Percentiles rank a stretch among this genome's conserved stretches.
These are phyloP conservation scores for Fusarium sp. DNA, from an alignment of 2,329 filamentous ascomycete species.

Conservation along the genomic window DNA sequence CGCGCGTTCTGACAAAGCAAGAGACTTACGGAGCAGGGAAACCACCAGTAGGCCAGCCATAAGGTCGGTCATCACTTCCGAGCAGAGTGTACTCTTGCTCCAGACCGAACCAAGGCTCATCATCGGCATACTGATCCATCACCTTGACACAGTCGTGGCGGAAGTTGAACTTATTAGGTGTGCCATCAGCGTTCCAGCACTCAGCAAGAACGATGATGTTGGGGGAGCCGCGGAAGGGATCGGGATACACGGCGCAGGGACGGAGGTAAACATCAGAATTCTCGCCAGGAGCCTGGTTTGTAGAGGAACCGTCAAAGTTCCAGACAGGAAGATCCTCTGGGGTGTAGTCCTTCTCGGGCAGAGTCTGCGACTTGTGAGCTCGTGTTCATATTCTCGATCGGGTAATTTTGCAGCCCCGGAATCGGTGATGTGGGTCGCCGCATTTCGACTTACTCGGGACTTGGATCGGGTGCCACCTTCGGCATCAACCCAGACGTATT, in stretches of 20 bases:
- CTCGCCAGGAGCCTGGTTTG: slow-evolving; percentile 89
- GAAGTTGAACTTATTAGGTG: slow-evolving; percentile 98
- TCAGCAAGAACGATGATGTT: slow-evolving; percentile 96
- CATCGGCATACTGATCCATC: slow-evolving; percentile 85
- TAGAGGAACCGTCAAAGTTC: slow-evolving; percentile 81
- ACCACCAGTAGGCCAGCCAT: slow-evolving; percentile 75
- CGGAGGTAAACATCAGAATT: slow-evolving; percentile 98
- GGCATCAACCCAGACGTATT: slow-evolving; percentile 97
- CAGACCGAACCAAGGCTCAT: slow-evolving; percentile 96
- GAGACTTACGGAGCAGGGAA: slow-evolving; percentile 76
- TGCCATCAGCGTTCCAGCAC: slow-evolving; percentile 93
- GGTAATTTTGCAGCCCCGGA: too few species aligned
- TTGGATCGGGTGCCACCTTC: slow-evolving; percentile 88
- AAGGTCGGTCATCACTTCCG: slow-evolving; percentile 85
- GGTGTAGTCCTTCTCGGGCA: slow-evolving; percentile 59
- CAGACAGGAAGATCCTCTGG: slow-evolving; percentile 63
- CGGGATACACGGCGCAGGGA: slow-evolving; percentile 87
- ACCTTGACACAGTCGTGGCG: slow-evolving; percentile 89
- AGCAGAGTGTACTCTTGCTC: slow-evolving; percentile 92
- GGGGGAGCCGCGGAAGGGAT: slow-evolving; percentile 87
- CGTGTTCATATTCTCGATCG: too few species aligned
- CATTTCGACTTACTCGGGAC: slow-evolving; percentile 78
- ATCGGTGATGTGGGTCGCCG: too few species aligned
- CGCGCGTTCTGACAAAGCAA: too few species aligned
- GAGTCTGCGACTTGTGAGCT: slow-evolving; percentile 51